A percentile compares a stretch with the other conserved stretches of the same genome.
Conservation (phyloP, 805 yeast species). For the Phaffomyces opuntiae region DNA sequence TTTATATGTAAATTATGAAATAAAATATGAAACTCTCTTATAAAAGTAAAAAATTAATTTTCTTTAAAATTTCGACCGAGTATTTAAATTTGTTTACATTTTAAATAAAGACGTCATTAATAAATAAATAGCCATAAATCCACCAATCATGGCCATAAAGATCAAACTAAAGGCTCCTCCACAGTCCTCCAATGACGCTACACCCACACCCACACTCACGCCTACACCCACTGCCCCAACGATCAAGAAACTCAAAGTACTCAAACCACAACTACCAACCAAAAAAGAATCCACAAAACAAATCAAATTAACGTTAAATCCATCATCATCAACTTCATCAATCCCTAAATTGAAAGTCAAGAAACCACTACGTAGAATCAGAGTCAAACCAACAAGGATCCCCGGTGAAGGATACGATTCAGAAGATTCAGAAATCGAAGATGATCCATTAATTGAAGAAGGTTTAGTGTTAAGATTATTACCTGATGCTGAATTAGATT, state of each 20-base stretch:
- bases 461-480: slow-evolving; percentile 73
- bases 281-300: not conserved
- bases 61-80: too few relatives aligned
- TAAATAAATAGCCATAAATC: too few relatives aligned
- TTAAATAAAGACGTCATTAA: too few relatives aligned
- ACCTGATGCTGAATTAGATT: slow-evolving; percentile 62
- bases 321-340: too few relatives aligned
- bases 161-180: slow-evolving; percentile 4
- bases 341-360: slow-evolving; percentile 3
- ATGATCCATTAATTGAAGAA: slow-evolving; percentile 87
- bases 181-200: not conserved
- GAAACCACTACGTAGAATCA: slow-evolving; percentile 32
- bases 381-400: slow-evolving; percentile 54
- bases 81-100: too few relatives aligned
- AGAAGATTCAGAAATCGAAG: slow-evolving; percentile 93
- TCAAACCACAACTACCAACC: not conserved
- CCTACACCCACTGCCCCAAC: not conserved
- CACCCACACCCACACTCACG: not conserved
- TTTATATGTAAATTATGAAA: too few relatives aligned
- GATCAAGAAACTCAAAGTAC: not conserved
- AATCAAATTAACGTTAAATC: slow-evolving; percentile 10
- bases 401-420: slow-evolving; percentile 97
- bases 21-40: too few relatives aligned
- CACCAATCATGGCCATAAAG: slow-evolving; percentile 2
- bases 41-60: too few relatives aligned